Evolutionary conservation across 192 early-diverging fungal species (phyloP), one percentile per base, ranked within the genome.

Genomic region (Linnemannia hyalina): DNA sequence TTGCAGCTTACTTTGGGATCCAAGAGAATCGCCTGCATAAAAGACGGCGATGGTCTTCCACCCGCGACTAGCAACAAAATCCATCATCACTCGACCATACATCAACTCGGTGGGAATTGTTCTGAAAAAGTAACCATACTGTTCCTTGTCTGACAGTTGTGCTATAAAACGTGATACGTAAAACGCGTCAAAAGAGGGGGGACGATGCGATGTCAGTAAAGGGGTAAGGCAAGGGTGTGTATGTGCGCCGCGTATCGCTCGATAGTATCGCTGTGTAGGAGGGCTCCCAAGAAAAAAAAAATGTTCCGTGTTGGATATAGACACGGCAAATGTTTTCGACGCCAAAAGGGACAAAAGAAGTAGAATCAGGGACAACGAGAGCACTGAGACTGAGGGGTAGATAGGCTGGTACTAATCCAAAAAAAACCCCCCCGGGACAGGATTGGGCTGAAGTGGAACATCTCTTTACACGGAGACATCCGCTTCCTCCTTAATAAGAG

Each of bases 61-160:
- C 23, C 89, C 89, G 38, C 89, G 88, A 40, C 83, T 83, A 2
- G 86, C 86, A 15, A 89, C 89, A 89, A 90, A 91, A 20, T 82
- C 75, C 35, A 91, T 75, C 81, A 91, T 90, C 46, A 88, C 89
- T 63, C 85, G 82, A 52, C 83, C 87, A 76, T 88, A 88, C 68
- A 91, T 89, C 29, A 90, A 47, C 47, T 91, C 87, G 16, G 90
- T 91, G 11, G 90, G 90, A n/a, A 91, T 90, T 0, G 90, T 91
- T 74, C 90, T 85, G 79, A 87, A 90, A 72, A 91, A 91, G 52
- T 90, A 86, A 35, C 87, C 79, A 60, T 89, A 91, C n/a, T 91
- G 88, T 0, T 87, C 81, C 41, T 91, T 91, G 60, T 82, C 87
- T 6, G 90, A 91, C 11, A 91, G 78, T 52, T 88, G 82, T 44